Evolutionary conservation across 192 early-diverging fungal genomes (phyloP), one percentile per base, ranked within the genome.

Genomic region (Spizellomyces sp.): DNA sequence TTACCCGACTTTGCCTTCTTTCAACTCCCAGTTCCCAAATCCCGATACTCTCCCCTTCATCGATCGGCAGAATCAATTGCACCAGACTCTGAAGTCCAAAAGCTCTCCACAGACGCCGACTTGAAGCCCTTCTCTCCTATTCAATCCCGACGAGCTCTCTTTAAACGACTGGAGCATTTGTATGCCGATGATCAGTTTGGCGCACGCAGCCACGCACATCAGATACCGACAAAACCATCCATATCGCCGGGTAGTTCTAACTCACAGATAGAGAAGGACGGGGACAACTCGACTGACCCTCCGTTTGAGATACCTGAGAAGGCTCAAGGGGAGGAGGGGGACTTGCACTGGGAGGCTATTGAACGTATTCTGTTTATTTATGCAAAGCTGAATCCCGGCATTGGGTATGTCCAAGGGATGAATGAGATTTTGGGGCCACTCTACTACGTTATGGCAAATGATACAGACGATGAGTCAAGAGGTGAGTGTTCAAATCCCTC

Each of bases 331-430:
- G 60, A 70, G 36, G 9, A 15, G n/a, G 62, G 50, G 8, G 90
- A 92, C 77, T 76, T 88, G 67, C 92, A 95, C 69, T 93, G 86
- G 83, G 91, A 93, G 66, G 90, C 86, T 0, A 87, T 94, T 64
- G 89, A 90, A 71, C 77, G 93, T 4, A 84, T 95, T 14, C 69
- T 95, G 68, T 93, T 88, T 62, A 89, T 94, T 43, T 92, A 90
- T 74, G 88, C 90, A 5, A 89, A 90, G 63, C 78, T 93, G 52
- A 94, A 94, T 69, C 89, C 87, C 5, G 93, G 93, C 22, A 83
- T 91, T 10, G 88, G 90, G 3, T 95, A 95, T 69, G 89, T 92
- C n/a, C 93, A 95, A 75, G 93, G 92, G 43, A 93, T 95, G 92
- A 94, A 94, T 74, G 90, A 94, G 71, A 78, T 94, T 50, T 75